Conservation (phyloP, 2,329 filamentous ascomycete species). For the Paecilomyces fulvus region DNA sequence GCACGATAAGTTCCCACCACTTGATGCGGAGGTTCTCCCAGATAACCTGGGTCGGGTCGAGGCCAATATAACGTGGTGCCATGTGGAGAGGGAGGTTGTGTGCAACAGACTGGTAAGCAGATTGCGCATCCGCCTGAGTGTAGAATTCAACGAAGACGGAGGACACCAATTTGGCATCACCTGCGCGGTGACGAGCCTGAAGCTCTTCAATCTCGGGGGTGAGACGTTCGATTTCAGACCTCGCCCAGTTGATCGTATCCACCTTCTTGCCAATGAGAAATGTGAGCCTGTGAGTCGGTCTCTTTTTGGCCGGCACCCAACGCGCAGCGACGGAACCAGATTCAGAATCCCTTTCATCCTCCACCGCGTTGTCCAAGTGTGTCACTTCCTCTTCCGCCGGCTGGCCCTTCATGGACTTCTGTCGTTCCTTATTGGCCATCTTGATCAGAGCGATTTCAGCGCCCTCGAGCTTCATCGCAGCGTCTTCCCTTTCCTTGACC, state of each 20-base stretch:
- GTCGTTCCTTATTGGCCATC: constrained; percentile 61
- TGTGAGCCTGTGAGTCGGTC: constrained; percentile 68
- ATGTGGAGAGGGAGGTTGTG: constrained; percentile 85
- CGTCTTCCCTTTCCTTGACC: constrained; percentile 72
- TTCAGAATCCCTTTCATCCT: constrained; percentile 53
- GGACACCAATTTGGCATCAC: constrained; percentile 58
- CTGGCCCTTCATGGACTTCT: constrained; percentile 52
- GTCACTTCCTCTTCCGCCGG: constrained; percentile 30
- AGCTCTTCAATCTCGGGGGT: constrained; percentile 61
- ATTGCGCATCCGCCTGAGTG: constrained; percentile 73
- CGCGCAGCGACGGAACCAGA: constrained; percentile 63
- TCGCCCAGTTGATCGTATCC: constrained; percentile 87
- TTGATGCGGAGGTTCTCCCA: constrained; percentile 78
- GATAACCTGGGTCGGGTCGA: constrained; percentile 72
- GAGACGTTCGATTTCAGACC: constrained; percentile 66
- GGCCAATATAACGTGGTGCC: constrained; percentile 73
- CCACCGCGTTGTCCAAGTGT: constrained; percentile 32
- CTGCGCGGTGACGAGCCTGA: constrained; percentile 58
- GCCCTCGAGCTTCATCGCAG: constrained; percentile 71
- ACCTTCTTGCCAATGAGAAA: constrained; percentile 75
- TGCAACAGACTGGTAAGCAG: constrained; percentile 75
- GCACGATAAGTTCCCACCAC: constrained; percentile 77
- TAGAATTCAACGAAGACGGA: constrained; percentile 89
- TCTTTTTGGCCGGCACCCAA: constrained; percentile 64
- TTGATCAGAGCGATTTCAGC: constrained; percentile 82